Evolutionary conservation across 805 yeast genomes (phyloP), one percentile per base, ranked within the genome.

Genomic region (Metschnikowia proteae): DNA sequence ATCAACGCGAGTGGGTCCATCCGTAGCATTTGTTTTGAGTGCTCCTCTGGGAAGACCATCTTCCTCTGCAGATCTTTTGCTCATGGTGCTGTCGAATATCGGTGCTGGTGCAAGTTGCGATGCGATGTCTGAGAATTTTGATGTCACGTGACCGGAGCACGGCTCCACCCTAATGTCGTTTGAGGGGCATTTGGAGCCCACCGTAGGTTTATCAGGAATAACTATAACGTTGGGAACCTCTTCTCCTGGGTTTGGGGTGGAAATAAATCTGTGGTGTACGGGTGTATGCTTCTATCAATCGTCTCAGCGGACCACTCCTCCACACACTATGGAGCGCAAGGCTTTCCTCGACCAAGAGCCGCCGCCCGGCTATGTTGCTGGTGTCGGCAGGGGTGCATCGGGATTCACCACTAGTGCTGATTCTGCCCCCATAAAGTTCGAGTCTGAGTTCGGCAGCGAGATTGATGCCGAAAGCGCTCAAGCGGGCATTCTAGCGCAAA

Each of bases 341-440:
- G 46, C 55, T 9, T 94, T 94, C 66, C 71, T 92, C 42, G 89
- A 86, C 60, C 88, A 86, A 68, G 82, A 82, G 52, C 85, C 98
- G 0, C 99, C 99, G 0, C 79, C 85, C 1, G 96, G 95, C 5
- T 92, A 92, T 62, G 79, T 90, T 36, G 86, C 98, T 3, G 99
- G 99, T 26, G 67, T 90, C 6, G 98, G 97, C 0, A 75, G 99
- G 61, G 99, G 99, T 27, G 98, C 97, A 1, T 80, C 88, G 1
- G 98, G 97, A 4, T 91, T 94, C 65, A 82, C 91, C 0, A 89
- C 96, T 0, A 78, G 89, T 50, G 88, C 94, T 1, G 95, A 86
- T 53, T 64, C 86, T 11, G 88, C 88, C 0, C 58, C 56, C n/a
- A 52, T 53, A 25, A 45, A 47, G 10, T 57, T 55, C 13, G 58